These are phyloP conservation scores for Cucumis sativus DNA, from an alignment of 306 rosid species.

Conservation along the genomic window Cucumber_9930_V3 NC_026656.2:21236001-21236500, in stretches of 20 bases:
- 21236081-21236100: constrained; percentile 19
- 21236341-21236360: background rate
- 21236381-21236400: too few species aligned
- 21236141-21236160: constrained; percentile 2
- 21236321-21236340: background rate
- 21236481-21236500: too few species aligned
- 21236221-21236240: too few species aligned
- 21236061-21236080: constrained; percentile 6
- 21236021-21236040: constrained; percentile 28
- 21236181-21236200: background rate
- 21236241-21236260: background rate
- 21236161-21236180: background rate
- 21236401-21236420: background rate
- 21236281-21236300: background rate
- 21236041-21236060: constrained; percentile 9
- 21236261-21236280: background rate
- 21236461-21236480: background rate
- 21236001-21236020: constrained; percentile 34
- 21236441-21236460: background rate
- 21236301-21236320: background rate
- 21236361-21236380: background rate
- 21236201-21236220: too few species aligned
- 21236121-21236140: constrained; percentile 32
- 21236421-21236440: background rate
- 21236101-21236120: constrained; percentile 31